Base-by-base conservation (phyloP, 768 basidiomycete species). In the Harrya chromipes region DNA sequence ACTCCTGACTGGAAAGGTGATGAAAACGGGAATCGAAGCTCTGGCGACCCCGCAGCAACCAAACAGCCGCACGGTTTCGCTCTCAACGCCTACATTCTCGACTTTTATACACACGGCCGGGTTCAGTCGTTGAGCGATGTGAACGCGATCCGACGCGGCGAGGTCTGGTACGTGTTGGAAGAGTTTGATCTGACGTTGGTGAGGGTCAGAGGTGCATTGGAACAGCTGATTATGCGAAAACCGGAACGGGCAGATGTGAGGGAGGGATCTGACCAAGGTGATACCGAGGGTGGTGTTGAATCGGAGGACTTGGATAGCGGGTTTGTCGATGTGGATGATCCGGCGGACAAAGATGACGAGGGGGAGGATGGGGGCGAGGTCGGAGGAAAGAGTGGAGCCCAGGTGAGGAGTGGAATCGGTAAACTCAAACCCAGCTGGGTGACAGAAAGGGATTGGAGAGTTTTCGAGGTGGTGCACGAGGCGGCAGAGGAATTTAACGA, bases 91-190 rank as follows among this genome's bases (percentile, higher is more conserved):
- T 85, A 85, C 57, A 62, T 87, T 14, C 67, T 79, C 39, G 87
- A 89, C 58, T 89, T 86, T 65, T 86, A 78, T 59, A 74, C 62
- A 1, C 87, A 88, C 49, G 87, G 85, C 0, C 82, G 83, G 58
- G 67, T 70, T 7, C 59, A 65, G 2, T 69, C 79, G 2, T 62
- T 86, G 29, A 70, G 68, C 11, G 53, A 54, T 0, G 80, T 81
- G 5, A 85, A 86, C 43, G 80, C 74, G 2, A 81, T 85, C 37
- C 67, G 83, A n/a, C 61, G 67, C 5, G 82, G 81, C 9, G 83
- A 85, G 21, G 52, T 85, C n/a, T 85, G 84, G 83, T 85, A 77
- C 62, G 53, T 76, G 6, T 69, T 87, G 24, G 67, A 86, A 55
- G 82, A 83, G 38, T 86, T 86, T 60, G 54, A 56, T 13, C 59